Base-by-base conservation (phyloP, 345 rosid species). In the Acer negundo region DNA sequence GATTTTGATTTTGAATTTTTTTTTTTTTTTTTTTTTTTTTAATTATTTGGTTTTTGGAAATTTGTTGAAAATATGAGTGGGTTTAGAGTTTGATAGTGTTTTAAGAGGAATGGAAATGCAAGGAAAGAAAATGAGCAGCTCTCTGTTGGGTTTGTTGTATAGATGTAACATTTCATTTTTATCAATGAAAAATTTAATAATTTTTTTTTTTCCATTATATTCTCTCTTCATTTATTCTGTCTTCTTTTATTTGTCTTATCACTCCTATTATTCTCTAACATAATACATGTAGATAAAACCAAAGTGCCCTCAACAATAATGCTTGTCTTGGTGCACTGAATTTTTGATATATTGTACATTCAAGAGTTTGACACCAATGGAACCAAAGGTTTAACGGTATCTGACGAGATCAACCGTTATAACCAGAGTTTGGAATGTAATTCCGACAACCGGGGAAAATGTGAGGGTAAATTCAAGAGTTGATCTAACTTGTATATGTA, bases 101-200 rank as follows among this genome's bases (percentile, higher is more conserved):
- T 31, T 4, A 13, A 11, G 28, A 17, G 40, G 56, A 42, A 1
- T 56, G 70, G 31, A 28, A n/a, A 49, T 17, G 42, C 6, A 35
- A 42, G 11, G 73, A 47, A 9, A 62, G 49, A 44, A 40, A 23
- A 59, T 7, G 13, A 31, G 31, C 10, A 42, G 22, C 3, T 56
- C 83, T 78, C 81, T 77, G 71, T 63, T 61, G 67, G 74, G 46
- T 70, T 80, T 80, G 82, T 79, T 84, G 84, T 84, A 80, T 56
- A 84, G 80, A 64, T 61, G 71, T 64, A 55, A 55, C 68, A 10
- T 75, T 81, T 80, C 49, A 55, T 79, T 81, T 84, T 72, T 69
- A 69, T 67, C 11, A 80, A 73, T 66, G 73, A 47, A 72, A 75
- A 77, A 24, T 3, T 35, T 35, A 10, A 17, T 17, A 28, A 44